phyloP scores from a whole-genome alignment of 2,329 filamentous ascomycete species.

The Fusarium falciforme region DNA sequence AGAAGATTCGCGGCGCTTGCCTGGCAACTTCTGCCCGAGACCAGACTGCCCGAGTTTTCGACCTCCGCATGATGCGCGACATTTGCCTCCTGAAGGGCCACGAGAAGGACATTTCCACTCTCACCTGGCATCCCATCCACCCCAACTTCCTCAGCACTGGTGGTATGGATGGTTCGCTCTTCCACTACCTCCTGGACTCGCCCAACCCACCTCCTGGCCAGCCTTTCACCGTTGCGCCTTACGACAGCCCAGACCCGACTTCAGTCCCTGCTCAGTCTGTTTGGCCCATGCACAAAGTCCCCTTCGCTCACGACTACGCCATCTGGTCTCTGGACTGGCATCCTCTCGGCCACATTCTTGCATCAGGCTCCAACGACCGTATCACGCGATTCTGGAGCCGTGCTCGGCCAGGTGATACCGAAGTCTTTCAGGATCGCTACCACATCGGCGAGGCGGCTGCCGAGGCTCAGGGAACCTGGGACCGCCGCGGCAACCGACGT shows the following conservation, averaged over 20 bases:
- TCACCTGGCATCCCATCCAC: conserved; percentile 95
- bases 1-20: conserved; percentile 83
- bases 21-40: conserved; percentile 94
- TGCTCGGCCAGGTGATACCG: conserved; percentile 86
- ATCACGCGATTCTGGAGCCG: conserved; percentile 98
- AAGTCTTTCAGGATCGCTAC: conserved; percentile 88
- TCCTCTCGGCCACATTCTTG: conserved; percentile 92
- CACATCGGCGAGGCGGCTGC: conserved; percentile 95
- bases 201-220: conserved; percentile 85
- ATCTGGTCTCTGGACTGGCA: conserved; percentile 99
- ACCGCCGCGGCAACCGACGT: conserved; percentile 79
- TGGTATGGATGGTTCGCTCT: conserved; percentile 87
- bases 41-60: conserved; percentile 92
- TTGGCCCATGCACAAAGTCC: conserved; percentile 87
- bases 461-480: conserved; percentile 95
- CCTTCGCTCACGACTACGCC: conserved; percentile 91
- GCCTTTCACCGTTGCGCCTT: conserved; percentile 79
- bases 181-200: conserved; percentile 96
- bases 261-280: conserved; percentile 90
- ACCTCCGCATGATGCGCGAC: conserved; percentile 98
- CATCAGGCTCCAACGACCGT: conserved; percentile 94
- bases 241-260: conserved; percentile 83
- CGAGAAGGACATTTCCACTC: conserved; percentile 93
- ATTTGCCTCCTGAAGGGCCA: conserved; percentile 93
- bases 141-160: conserved; percentile 90